phyloP scores from a whole-genome alignment of 2,329 filamentous ascomycete species.

The Botrytis squamosa region DNA sequence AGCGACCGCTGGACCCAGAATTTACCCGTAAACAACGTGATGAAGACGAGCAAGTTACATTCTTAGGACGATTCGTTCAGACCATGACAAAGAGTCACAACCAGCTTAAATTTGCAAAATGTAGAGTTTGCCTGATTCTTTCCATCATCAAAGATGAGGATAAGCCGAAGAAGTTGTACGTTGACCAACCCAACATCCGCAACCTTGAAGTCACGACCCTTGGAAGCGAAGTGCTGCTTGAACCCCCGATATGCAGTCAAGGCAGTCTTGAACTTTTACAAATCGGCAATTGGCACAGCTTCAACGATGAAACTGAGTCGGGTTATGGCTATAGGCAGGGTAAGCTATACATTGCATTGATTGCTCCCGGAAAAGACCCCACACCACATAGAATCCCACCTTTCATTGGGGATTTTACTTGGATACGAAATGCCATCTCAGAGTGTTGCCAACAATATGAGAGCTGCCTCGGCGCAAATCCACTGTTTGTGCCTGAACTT shows the following conservation, averaged over 20 bases:
- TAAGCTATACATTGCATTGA: not conserved
- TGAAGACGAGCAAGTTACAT: too few relatives aligned
- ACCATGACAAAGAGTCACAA: not conserved
- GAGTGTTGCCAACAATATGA: not conserved
- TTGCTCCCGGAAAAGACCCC: not conserved
- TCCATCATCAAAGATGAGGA: not conserved
- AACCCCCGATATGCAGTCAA: not conserved
- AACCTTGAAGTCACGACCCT: not conserved
- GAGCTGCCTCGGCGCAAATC: rapidly evolving
- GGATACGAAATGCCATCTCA: not conserved
- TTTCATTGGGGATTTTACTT: not conserved
- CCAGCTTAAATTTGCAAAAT: not conserved
- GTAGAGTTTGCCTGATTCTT: not conserved
- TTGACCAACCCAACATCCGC: not conserved
- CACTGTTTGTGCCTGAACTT: not conserved
- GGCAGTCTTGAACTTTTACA: not conserved
- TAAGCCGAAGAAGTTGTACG: too few relatives aligned
- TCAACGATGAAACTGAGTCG: not conserved
- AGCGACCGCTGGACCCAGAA: not conserved
- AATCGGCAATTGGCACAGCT: not conserved
- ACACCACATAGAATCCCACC: not conserved
- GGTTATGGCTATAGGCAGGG: not conserved
- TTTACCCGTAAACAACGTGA: not conserved
- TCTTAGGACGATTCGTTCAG: not conserved
- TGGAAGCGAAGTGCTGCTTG: not conserved